A percentile compares a stretch with the other conserved stretches of the same genome.
phyloP scores from a whole-genome alignment of 2,329 filamentous ascomycete genomes.

The Colletotrichum theobromicola region DNA sequence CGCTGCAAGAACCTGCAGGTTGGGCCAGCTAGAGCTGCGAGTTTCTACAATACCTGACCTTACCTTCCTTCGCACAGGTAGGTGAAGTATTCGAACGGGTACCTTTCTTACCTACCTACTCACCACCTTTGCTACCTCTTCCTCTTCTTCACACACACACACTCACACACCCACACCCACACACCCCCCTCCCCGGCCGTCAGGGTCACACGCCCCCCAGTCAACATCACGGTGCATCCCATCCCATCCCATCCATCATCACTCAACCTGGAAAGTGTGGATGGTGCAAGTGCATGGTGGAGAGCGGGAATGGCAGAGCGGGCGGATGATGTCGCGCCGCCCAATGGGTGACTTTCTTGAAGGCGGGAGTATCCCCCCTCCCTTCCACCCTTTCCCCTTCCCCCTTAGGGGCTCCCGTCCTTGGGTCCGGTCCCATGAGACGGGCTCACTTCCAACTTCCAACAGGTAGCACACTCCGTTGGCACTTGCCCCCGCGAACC shows the following conservation, averaged over 20 bases:
- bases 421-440: background rate
- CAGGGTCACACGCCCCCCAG: background rate
- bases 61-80: background rate
- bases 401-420: background rate
- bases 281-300: background rate
- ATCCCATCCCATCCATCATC: background rate
- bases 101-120: background rate
- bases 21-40: conserved; percentile 3
- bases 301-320: conserved; percentile 20
- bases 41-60: background rate
- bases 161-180: no score
- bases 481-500: background rate
- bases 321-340: conserved; percentile 19
- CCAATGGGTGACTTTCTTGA: conserved; percentile 12
- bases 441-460: background rate
- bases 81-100: background rate
- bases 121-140: no score
- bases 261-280: background rate
- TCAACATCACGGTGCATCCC: background rate
- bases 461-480: background rate
- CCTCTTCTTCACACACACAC: background rate
- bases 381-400: background rate
- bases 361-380: conserved; percentile 10
- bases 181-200: no score
- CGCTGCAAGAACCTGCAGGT: background rate